Percentiles rank a stretch among this genome's conserved stretches.
phyloP scores from a whole-genome alignment of 2,329 filamentous ascomycete species.

The Beauveria sp. region DNA sequence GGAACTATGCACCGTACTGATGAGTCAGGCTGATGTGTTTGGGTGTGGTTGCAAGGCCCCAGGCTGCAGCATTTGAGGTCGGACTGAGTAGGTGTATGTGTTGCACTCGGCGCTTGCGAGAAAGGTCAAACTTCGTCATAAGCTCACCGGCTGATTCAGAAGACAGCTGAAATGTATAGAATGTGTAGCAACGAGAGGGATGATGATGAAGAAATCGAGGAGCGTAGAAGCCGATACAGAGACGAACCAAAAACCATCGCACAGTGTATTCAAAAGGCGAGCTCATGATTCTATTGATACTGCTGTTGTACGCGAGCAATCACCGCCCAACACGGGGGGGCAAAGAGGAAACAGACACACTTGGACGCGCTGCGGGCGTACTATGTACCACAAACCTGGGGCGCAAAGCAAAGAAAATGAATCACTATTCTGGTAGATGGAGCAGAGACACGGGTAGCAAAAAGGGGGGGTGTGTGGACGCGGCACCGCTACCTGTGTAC shows the following conservation, averaged over 20 bases:
- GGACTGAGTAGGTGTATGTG: background rate
- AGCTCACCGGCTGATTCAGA: background rate
- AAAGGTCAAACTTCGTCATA: background rate
- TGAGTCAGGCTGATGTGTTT: constrained; percentile 9
- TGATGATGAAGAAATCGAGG: no score
- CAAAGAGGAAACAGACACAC: background rate
- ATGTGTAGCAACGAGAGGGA: background rate
- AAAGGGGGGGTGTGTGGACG: constrained; percentile 1
- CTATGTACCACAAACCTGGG: background rate
- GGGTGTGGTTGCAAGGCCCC: background rate
- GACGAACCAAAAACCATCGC: background rate
- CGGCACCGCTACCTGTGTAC: background rate
- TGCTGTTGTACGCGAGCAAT: background rate
- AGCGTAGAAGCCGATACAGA: background rate
- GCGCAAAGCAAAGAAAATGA: constrained; percentile 3
- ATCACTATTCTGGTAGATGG: background rate
- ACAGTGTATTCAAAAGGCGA: background rate
- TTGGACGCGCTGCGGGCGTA: background rate
- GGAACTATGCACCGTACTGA: background rate
- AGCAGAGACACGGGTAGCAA: background rate
- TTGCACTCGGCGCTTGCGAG: background rate
- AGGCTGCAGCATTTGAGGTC: background rate
- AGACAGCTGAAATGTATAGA: background rate
- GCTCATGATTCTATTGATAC: background rate
- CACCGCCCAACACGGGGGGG: background rate